Conservation (phyloP, 306 rosid species). For the Cotoneaster glaucophyllus region DNA sequence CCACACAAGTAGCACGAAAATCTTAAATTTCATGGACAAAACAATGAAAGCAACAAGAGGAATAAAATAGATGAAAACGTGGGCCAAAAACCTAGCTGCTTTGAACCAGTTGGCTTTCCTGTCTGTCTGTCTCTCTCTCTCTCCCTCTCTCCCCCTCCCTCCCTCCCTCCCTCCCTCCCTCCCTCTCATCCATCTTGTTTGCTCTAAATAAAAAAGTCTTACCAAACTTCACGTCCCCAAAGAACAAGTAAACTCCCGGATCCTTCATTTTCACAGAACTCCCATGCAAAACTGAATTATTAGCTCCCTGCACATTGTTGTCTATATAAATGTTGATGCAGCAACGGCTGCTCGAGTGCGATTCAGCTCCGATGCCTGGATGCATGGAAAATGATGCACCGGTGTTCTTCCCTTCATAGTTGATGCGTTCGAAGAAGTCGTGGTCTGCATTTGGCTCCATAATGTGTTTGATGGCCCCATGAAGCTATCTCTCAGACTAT, state of each 20-base stretch:
- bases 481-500: not conserved
- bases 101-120: not conserved
- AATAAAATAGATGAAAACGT: not conserved
- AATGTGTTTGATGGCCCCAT: not conserved
- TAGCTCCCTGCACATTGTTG: slow-evolving; percentile 44
- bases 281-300: slow-evolving; percentile 26
- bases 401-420: slow-evolving; percentile 23
- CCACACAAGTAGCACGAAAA: not conserved
- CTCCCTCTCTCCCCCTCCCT: not conserved
- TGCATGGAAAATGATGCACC: slow-evolving; percentile 33
- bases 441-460: slow-evolving; percentile 12
- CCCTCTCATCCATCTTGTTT: not conserved
- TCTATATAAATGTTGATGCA: slow-evolving; percentile 46
- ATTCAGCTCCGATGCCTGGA: not conserved
- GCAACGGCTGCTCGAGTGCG: slow-evolving; percentile 19
- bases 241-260: slow-evolving; percentile 38
- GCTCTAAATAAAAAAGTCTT: not conserved
- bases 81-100: not conserved
- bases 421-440: slow-evolving; percentile 11
- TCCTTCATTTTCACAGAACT: slow-evolving; percentile 36
- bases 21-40: not conserved
- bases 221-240: slow-evolving; percentile 24
- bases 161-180: not conserved
- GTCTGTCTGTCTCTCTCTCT: not conserved
- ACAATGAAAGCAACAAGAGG: slow-evolving; percentile 9